phyloP scores from a whole-genome alignment of 2,329 filamentous ascomycete species.

The Metarhizium robertsii region DNA sequence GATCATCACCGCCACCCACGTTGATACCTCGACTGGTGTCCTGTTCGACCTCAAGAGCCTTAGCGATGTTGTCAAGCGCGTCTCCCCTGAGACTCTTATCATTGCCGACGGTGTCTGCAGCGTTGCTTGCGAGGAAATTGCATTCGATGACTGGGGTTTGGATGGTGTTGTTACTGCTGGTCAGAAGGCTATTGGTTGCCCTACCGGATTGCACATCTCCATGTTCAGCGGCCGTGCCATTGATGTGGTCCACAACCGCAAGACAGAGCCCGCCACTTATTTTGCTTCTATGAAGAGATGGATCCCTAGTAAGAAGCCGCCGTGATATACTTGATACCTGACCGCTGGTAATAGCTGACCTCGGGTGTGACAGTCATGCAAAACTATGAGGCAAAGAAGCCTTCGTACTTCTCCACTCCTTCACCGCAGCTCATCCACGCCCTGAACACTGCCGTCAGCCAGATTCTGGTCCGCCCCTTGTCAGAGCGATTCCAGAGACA shows the following conservation, averaged over 20 bases:
- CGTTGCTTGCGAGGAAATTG: constrained; percentile 90
- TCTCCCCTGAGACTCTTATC: constrained; percentile 84
- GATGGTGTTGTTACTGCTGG: constrained; percentile 90
- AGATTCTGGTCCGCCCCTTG: constrained; percentile 75
- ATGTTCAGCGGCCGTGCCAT: constrained; percentile 90
- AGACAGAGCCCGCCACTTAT: constrained; percentile 76
- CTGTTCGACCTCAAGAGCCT: constrained; percentile 82
- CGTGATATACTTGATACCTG: neutral
- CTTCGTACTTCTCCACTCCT: constrained; percentile 95
- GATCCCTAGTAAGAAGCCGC: constrained; percentile 61
- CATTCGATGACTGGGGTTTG: constrained; percentile 89
- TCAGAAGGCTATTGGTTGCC: constrained; percentile 94
- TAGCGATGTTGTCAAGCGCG: constrained; percentile 70
- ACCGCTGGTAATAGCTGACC: constrained; percentile 1
- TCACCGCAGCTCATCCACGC: constrained; percentile 90
- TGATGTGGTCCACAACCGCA: constrained; percentile 67
- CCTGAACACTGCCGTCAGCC: constrained; percentile 77
- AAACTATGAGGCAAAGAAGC: constrained; percentile 97
- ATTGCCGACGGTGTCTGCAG: constrained; percentile 96
- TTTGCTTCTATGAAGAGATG: constrained; percentile 97
- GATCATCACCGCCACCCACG: constrained; percentile 87
- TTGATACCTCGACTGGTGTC: constrained; percentile 95
- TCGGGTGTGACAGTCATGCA: constrained; percentile 67
- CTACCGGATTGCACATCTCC: constrained; percentile 86
- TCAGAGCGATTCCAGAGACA: constrained; percentile 78